Base-by-base conservation (phyloP, 306 rosid genomes). In the Prosopis cineraria region DNA sequence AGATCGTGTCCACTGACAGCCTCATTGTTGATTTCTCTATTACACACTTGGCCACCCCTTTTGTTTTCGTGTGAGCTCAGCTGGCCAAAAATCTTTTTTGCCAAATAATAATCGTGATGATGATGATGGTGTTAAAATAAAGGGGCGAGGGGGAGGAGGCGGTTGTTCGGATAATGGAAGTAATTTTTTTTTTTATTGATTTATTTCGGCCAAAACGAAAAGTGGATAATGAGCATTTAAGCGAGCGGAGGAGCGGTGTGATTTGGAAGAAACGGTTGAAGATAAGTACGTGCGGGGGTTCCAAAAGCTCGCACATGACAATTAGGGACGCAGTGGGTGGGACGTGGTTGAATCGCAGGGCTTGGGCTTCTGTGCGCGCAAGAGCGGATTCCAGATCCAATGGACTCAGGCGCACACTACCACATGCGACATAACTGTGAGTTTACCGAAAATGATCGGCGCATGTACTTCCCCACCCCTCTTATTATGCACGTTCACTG, bases 41-140 rank as follows among this genome's bases (percentile, higher is more conserved):
- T 39, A 78, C 81, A 89, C 96, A 89, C 93, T 84, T 92, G 97
- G 97, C 97, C 11, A 41, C 2, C 5, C 40, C 68, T 55, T 72
- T 76, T 75, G 68, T 82, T 76, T 69, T 76, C 78, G 31, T 78
- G 37, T 74, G 8, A 73, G 70, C 89, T 90, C 78, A 84, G 56
- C 83, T 93, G 96, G 83, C 39, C 39, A 4, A 5, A 3, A 36
- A 4, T 36, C 6, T 6, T 36, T 36, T 36, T 4, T 5, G 6
- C 39, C 39, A 0, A 36, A 4, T 36, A 36, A 36, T 36, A 36
- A 4, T 36, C 39, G 1, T 36, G 6, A 5, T 36, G 6, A 36
- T 36, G 39, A 36, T 48, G 55, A n/a, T n/a, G n/a, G n/a, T n/a
- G n/a, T n/a, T n/a, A n/a, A n/a, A n/a, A 14, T 71, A 81, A 81